Percentiles rank a stretch among this genome's conserved stretches.
These are phyloP conservation scores for Elaeis oleifera DNA, from an alignment of 202 grass and related monocot genomes.

Conservation along the genomic window DNA sequence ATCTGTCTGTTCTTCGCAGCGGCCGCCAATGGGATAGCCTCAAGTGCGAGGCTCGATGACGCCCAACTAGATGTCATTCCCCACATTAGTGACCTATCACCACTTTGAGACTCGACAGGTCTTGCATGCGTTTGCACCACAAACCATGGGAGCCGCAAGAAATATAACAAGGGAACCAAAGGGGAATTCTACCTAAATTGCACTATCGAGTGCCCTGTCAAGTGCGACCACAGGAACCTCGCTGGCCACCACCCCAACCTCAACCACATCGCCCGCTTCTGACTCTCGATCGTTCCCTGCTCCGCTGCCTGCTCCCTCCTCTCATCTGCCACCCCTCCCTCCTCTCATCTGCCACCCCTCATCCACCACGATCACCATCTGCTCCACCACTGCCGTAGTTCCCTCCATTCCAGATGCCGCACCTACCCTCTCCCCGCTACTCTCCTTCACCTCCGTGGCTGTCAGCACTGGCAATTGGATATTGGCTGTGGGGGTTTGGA, in stretches of 20 bases:
- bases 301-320: conserved; percentile 50
- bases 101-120: no score
- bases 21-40: no score
- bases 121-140: no score
- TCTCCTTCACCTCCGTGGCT: background rate
- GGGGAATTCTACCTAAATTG: conserved; percentile 18
- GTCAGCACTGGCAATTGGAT: background rate
- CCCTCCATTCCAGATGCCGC: background rate
- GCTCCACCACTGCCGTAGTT: background rate
- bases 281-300: conserved; percentile 46
- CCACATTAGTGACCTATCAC: no score
- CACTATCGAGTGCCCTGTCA: conserved; percentile 47
- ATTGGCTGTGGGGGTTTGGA: background rate
- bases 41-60: no score
- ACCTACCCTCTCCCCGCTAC: background rate
- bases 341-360: conserved; percentile 38
- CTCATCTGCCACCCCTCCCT: conserved; percentile 17
- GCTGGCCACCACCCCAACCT: conserved; percentile 31
- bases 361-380: conserved; percentile 38
- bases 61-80: no score
- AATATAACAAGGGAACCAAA: no score
- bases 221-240: conserved; percentile 45
- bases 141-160: no score
- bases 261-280: conserved; percentile 39
- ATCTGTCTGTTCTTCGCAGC: no score